Conservation (phyloP, 768 basidiomycete genomes). For the Mycena amicta region DNA sequence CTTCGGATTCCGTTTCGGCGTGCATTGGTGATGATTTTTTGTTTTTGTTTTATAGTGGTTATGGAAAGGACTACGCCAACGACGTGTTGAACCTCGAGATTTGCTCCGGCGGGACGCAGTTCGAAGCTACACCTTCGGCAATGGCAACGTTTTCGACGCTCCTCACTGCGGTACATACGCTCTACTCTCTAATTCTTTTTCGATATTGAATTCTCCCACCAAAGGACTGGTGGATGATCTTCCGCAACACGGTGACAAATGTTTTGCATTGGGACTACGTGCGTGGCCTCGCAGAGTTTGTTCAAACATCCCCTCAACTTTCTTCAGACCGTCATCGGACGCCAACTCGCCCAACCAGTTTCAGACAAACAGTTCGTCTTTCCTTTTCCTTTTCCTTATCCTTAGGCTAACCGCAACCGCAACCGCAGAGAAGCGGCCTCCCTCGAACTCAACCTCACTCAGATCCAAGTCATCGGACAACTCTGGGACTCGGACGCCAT, state of each 20-base stretch:
- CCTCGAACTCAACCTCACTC: conserved; percentile 44
- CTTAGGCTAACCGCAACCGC: background rate
- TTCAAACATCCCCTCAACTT: conserved; percentile 2
- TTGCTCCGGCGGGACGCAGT: conserved; percentile 47
- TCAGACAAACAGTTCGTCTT: conserved; percentile 21
- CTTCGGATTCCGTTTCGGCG: background rate
- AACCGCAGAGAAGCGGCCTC: conserved; percentile 39
- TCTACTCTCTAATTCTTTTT: conserved; percentile 3
- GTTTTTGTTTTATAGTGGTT: conserved; percentile 1
- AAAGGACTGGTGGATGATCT: conserved; percentile 56
- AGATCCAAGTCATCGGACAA: conserved; percentile 40
- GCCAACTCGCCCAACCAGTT: conserved; percentile 53
- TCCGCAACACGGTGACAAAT: conserved; percentile 43
- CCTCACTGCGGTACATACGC: conserved; percentile 32
- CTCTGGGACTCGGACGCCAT: conserved; percentile 40
- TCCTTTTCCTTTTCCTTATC: background rate
- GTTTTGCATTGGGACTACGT: conserved; percentile 54
- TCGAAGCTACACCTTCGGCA: conserved; percentile 33
- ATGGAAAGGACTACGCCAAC: conserved; percentile 34
- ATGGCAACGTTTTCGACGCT: conserved; percentile 41
- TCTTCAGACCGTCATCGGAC: conserved; percentile 43
- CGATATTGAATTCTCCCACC: background rate
- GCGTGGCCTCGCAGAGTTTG: too few relatives aligned
- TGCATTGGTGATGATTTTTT: background rate
- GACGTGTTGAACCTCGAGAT: conserved; percentile 52